Conservation (phyloP, 768 basidiomycete genomes). For the Solioccasus polychromus region DNA sequence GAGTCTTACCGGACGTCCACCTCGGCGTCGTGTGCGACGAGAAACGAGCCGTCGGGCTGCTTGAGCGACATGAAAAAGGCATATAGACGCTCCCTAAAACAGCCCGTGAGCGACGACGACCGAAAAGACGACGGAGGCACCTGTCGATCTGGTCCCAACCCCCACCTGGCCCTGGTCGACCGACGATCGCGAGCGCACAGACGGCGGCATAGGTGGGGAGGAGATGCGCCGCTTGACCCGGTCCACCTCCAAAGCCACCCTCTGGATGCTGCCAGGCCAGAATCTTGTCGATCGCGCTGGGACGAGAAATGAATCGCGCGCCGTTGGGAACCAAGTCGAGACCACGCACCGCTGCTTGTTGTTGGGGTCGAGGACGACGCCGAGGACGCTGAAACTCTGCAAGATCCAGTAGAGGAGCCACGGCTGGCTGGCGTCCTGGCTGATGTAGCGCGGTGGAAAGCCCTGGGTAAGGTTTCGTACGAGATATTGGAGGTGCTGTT, state of each 20-base stretch:
- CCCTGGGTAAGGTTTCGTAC: conserved; percentile 70
- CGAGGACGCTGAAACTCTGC: conserved; percentile 77
- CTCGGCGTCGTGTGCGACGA: conserved; percentile 83
- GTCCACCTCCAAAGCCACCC: conserved; percentile 92
- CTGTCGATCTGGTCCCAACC: conserved; percentile 89
- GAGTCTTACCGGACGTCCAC: conserved; percentile 82
- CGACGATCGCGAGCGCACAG: conserved; percentile 79
- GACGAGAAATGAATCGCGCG: background rate
- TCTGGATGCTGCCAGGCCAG: conserved; percentile 78
- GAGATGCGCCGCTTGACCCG: conserved; percentile 83
- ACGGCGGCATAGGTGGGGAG: conserved; percentile 89
- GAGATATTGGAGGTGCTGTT: conserved; percentile 73
- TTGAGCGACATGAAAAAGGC: conserved; percentile 90
- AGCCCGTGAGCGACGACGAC: background rate
- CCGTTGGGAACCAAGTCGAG: background rate
- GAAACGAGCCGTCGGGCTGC: conserved; percentile 89
- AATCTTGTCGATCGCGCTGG: conserved; percentile 77
- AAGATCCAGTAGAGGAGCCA: conserved; percentile 95
- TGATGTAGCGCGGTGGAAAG: conserved; percentile 74
- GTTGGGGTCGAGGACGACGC: conserved; percentile 72
- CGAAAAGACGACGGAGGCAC: conserved; percentile 34
- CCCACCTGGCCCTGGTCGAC: conserved; percentile 64
- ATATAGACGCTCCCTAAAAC: conserved; percentile 65
- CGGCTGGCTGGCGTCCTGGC: conserved; percentile 91
- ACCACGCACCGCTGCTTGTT: conserved; percentile 67